phyloP scores from a whole-genome alignment of 768 basidiomycete species.

The Hemileccinum rubropunctum region DNA sequence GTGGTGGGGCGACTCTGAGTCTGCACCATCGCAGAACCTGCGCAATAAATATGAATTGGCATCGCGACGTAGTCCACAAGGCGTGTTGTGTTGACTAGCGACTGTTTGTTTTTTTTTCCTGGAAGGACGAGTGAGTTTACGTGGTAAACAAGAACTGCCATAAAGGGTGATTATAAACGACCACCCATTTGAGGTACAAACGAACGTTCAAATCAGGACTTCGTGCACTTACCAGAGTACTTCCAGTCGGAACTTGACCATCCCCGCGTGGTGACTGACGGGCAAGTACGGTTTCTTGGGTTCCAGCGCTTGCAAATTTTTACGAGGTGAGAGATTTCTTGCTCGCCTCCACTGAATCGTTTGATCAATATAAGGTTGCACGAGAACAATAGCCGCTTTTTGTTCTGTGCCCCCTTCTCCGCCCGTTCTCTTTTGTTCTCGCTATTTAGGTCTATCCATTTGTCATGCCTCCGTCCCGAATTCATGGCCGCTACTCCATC shows the following conservation, averaged over 20 bases:
- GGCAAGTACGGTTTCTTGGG: conserved; percentile 6
- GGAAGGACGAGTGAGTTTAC: too few species aligned
- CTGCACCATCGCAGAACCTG: not conserved
- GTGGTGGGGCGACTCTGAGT: too few species aligned
- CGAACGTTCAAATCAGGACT: conserved; percentile 17
- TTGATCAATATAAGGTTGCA: conserved; percentile 22
- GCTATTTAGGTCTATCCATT: too few species aligned
- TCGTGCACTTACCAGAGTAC: not conserved
- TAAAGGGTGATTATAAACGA: conserved; percentile 11
- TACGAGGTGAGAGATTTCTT: conserved; percentile 1
- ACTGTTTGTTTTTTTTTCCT: not conserved
- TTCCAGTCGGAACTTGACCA: too few species aligned
- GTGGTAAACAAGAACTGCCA: conserved; percentile 4
- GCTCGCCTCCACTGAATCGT: not conserved
- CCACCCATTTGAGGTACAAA: conserved; percentile 12
- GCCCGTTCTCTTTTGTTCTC: conserved; percentile 22
- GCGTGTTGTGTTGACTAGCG: not conserved
- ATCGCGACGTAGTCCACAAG: not conserved
- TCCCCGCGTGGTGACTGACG: too few species aligned
- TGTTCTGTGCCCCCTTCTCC: conserved; percentile 8
- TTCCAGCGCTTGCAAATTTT: conserved; percentile 1
- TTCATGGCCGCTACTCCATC: conserved; percentile 27
- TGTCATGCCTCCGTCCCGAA: conserved; percentile 17
- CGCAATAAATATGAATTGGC: not conserved
- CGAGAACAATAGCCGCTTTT: conserved; percentile 26